A percentile compares a stretch with the other conserved stretches of the same genome.
phyloP scores from a whole-genome alignment of 352 stramenopile species.

The Blastocystis sp. region DNA sequence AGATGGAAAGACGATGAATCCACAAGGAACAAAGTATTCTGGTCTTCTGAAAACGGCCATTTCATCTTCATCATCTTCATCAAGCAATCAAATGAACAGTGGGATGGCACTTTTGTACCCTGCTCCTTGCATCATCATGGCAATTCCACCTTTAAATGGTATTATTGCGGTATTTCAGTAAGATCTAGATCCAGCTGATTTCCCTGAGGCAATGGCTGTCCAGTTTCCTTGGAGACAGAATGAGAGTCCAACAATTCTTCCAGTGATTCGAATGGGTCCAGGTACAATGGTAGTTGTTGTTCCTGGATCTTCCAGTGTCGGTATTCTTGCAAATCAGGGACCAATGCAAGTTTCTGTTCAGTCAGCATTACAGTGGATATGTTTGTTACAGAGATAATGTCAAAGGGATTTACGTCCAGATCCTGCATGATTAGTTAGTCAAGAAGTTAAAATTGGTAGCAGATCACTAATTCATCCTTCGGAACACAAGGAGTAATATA shows the following conservation, averaged over 20 bases:
- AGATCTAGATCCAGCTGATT: constrained; percentile 49
- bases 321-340: not conserved
- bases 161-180: not conserved
- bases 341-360: constrained; percentile 4
- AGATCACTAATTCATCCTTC: too few species aligned
- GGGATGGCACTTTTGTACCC: constrained; percentile 61
- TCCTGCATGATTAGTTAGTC: too few species aligned
- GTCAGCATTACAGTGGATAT: not conserved
- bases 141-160: constrained; percentile 34
- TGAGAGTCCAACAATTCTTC: constrained; percentile 55
- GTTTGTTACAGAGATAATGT: too few species aligned
- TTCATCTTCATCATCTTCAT: not conserved
- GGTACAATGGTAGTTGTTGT: constrained; percentile 64
- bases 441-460: too few species aligned
- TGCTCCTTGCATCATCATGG: constrained; percentile 67
- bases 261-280: constrained; percentile 63
- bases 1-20: too few species aligned
- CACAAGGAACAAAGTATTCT: too few species aligned
- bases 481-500: too few species aligned
- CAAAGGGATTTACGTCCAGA: too few species aligned
- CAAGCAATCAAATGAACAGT: constrained; percentile 30
- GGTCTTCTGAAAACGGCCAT: not conserved
- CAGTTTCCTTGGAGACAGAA: constrained; percentile 64
- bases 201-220: constrained; percentile 57
- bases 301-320: not conserved